A percentile compares a stretch with the other conserved stretches of the same genome.
Conservation (phyloP, 2,329 filamentous ascomycete genomes). For the Ophiostoma sp. region DNA sequence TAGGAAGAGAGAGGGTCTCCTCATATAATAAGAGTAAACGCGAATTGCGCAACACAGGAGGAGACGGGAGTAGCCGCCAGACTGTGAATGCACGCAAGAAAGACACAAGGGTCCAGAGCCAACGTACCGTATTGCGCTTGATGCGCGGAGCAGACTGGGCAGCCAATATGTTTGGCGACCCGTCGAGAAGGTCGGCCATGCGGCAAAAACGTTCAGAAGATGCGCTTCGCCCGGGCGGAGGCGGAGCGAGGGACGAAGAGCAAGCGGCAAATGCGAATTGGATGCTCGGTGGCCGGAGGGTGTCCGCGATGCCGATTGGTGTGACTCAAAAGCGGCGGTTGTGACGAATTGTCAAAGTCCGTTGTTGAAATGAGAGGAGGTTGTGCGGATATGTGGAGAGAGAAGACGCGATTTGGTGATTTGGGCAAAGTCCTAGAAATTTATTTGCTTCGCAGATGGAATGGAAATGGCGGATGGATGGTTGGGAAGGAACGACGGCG, state of each 20-base stretch:
- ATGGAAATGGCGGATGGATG: not conserved
- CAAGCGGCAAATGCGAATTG: not conserved
- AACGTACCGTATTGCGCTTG: constrained; percentile 32
- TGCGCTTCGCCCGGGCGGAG: constrained; percentile 2
- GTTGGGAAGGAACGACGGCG: constrained; percentile 16
- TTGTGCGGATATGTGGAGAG: not conserved
- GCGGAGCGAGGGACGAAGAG: not conserved
- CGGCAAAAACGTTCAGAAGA: not conserved
- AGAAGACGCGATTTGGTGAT: not conserved
- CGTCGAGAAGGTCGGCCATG: constrained; percentile 27
- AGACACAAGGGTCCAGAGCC: not conserved
- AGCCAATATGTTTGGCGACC: constrained; percentile 25
- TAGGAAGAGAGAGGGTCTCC: not conserved
- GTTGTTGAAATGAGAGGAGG: not conserved
- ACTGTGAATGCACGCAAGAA: not conserved
- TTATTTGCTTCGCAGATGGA: not conserved
- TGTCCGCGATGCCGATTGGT: not conserved
- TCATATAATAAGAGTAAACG: not conserved
- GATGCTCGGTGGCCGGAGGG: not conserved
- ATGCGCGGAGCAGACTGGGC: constrained; percentile 28
- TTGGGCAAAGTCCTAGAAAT: not conserved
- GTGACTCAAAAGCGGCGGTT: not conserved
- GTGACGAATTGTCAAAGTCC: not conserved
- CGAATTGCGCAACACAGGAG: not conserved
- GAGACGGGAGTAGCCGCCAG: not conserved